Conservation (phyloP, 805 yeast genomes). For the Saccharomycopsis selenospora region DNA sequence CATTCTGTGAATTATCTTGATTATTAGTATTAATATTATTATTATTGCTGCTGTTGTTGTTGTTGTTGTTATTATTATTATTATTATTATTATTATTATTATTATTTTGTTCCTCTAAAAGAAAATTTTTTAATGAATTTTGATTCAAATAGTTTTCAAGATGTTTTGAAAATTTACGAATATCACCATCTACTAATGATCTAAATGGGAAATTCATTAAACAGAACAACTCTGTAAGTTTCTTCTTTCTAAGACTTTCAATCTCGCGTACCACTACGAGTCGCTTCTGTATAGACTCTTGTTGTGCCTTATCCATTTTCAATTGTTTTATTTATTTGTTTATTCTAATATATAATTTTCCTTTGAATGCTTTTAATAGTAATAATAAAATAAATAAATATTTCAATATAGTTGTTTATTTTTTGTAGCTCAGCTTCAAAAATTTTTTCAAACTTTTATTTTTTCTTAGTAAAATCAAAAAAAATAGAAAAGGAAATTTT, state of each 20-base stretch:
- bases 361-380: too few relatives aligned
- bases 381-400: too few relatives aligned
- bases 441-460: too few relatives aligned
- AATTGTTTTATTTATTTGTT: too few relatives aligned
- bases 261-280: conserved; percentile 27
- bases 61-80: conserved; percentile 19
- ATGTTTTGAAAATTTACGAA: conserved; percentile 34
- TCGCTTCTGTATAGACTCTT: conserved; percentile 19
- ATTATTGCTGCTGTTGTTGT: conserved; percentile 20
- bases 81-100: conserved; percentile 21
- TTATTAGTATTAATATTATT: background rate
- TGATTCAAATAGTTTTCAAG: conserved; percentile 40
- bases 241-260: conserved; percentile 46
- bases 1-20: background rate
- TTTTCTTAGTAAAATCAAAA: too few relatives aligned
- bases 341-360: too few relatives aligned
- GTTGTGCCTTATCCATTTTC: conserved; percentile 3
- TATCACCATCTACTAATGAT: conserved; percentile 35
- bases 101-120: conserved; percentile 11
- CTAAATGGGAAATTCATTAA: conserved; percentile 44
- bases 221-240: conserved; percentile 55
- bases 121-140: conserved; percentile 27
- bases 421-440: too few relatives aligned
- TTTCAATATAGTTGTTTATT: too few relatives aligned
- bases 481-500: too few relatives aligned